These are phyloP conservation scores for Sicyos edulis DNA, from an alignment of 306 rosid genomes.

Conservation along the genomic window DNA sequence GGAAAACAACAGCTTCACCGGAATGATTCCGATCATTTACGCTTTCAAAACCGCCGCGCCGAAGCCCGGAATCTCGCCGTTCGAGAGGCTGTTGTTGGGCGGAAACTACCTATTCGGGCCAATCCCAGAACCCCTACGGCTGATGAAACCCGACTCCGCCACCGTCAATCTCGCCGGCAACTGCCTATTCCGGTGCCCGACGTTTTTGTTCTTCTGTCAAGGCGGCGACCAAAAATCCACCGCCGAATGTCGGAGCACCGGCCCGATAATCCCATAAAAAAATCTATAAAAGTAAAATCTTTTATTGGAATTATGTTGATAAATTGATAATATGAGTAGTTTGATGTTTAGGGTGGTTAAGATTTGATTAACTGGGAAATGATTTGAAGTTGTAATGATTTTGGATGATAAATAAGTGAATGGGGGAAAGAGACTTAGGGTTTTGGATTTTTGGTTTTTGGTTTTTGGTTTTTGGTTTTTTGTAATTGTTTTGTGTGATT, in stretches of 20 bases:
- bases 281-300: too few species aligned
- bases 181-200: constrained; percentile 66
- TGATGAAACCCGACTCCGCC: constrained; percentile 52
- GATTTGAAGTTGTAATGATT: neutral
- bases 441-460: too few species aligned
- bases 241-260: constrained; percentile 36
- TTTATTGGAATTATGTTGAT: neutral
- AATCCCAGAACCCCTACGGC: constrained; percentile 48
- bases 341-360: neutral
- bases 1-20: constrained; percentile 61
- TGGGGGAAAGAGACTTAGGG: neutral
- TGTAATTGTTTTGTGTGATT: neutral
- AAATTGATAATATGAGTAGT: neutral
- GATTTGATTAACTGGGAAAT: neutral
- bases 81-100: constrained; percentile 54
- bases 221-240: constrained; percentile 62
- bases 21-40: constrained; percentile 63
- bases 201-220: constrained; percentile 60
- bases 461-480: neutral
- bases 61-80: constrained; percentile 36
- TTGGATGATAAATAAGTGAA: neutral
- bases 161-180: constrained; percentile 55
- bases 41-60: constrained; percentile 63
- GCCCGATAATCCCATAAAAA: constrained; percentile 44
- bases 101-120: constrained; percentile 71